Evolutionary conservation across 495 filamentous ascomycete species (phyloP).

Genomic region (Penicillium macrosclerotiorum): DNA sequence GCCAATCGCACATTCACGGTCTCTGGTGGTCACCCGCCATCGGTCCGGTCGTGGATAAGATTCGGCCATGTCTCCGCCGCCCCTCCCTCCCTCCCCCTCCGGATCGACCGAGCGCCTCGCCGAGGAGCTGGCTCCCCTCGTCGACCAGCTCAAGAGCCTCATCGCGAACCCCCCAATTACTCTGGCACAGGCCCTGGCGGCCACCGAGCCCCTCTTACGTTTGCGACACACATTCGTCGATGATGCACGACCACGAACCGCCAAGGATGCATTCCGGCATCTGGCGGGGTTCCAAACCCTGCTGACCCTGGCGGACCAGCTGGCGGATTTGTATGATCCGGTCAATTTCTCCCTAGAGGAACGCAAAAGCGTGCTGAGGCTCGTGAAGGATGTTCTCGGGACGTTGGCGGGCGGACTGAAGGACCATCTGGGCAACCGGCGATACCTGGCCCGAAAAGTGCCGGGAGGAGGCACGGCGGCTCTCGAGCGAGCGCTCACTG

Average conservation of each 20-base stretch:
- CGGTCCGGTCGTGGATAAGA: slow-evolving; percentile 39
- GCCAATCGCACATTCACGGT: slow-evolving; percentile 38
- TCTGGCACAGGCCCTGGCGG: slow-evolving; percentile 28
- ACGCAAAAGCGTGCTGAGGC: slow-evolving; percentile 59
- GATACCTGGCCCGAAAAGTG: slow-evolving; percentile 75
- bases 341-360: slow-evolving; percentile 50
- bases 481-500: slow-evolving; percentile 66
- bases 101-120: slow-evolving; percentile 55
- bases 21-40: slow-evolving; percentile 41
- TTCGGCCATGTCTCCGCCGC: slow-evolving; percentile 38
- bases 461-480: slow-evolving; percentile 73
- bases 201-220: slow-evolving; percentile 40
- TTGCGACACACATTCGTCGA: slow-evolving; percentile 60
- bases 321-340: slow-evolving; percentile 71
- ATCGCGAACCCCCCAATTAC: slow-evolving; percentile 20
- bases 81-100: slow-evolving; percentile 61
- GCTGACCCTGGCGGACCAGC: slow-evolving; percentile 61
- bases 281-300: slow-evolving; percentile 76
- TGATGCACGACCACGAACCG: slow-evolving; percentile 38
- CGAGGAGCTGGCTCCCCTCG: slow-evolving; percentile 57
- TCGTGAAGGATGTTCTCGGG: slow-evolving; percentile 67
- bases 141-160: slow-evolving; percentile 51
- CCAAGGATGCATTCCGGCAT: slow-evolving; percentile 80
- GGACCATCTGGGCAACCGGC: slow-evolving; percentile 79
- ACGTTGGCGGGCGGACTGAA: slow-evolving; percentile 74